Evolutionary conservation across 2,329 filamentous ascomycete species (phyloP).

Genomic region (Scolecobasidium constrictum): DNA sequence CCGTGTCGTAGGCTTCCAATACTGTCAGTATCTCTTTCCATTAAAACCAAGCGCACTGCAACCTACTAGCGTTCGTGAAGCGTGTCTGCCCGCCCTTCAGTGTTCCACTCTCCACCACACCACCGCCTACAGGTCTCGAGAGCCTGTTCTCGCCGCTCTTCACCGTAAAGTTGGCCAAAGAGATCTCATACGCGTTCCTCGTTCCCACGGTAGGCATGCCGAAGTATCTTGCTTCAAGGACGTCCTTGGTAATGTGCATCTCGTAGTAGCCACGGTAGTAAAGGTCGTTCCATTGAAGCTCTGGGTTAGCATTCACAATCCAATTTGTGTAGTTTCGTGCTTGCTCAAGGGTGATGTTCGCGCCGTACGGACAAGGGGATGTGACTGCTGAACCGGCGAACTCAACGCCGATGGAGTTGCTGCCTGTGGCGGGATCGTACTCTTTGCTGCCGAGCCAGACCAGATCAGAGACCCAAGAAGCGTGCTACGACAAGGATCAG

Average conservation of each 20-base stretch:
- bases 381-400: conserved; percentile 56
- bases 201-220: conserved; percentile 49
- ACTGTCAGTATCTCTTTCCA: not conserved
- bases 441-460: conserved; percentile 32
- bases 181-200: conserved; percentile 53
- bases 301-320: conserved; percentile 22
- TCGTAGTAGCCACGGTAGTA: conserved; percentile 68
- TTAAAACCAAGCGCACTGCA: not conserved
- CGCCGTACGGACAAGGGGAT: conserved; percentile 40
- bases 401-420: conserved; percentile 34
- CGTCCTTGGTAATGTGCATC: conserved; percentile 45
- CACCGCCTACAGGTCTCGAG: conserved; percentile 36
- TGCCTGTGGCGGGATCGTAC: conserved; percentile 29
- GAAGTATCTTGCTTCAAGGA: conserved; percentile 52
- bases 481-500: conserved; percentile 31
- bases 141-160: conserved; percentile 49
- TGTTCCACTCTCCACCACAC: conserved; percentile 44
- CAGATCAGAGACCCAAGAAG: conserved; percentile 44
- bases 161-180: conserved; percentile 61
- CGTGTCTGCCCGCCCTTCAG: conserved; percentile 35
- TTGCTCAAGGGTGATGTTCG: conserved; percentile 42
- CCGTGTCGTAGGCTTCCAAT: not conserved
- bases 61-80: conserved; percentile 4
- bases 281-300: conserved; percentile 18
- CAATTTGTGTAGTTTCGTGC: conserved; percentile 38